Evolutionary conservation across 176 grass and related monocot species (phyloP), one percentile per base, ranked within the genome.

Genomic region (Eragrostis curvula): DNA sequence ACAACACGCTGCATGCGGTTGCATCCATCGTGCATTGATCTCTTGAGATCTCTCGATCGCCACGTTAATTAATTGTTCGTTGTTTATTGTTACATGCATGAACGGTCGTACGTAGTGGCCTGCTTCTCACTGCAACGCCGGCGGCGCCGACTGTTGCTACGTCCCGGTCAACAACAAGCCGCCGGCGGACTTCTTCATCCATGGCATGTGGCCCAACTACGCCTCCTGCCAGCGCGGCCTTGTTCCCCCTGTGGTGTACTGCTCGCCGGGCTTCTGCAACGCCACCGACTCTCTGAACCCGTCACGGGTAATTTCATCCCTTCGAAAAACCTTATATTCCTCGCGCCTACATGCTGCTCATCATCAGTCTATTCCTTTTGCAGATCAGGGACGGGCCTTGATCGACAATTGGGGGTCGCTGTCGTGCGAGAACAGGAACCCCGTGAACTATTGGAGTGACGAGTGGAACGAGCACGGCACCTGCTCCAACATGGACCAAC

Each of bases 401-500:
- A 23, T 0, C 24, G 0, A 1, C 23, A 61, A 61, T 11, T 27
- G 23, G 58, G 8, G 2, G 0, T 61, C 58, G 23, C 58, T 27
- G 58, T 61, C 58, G 58, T 27, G 58, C 58, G 24, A 13, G 10
- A 6, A 13, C 58, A 27, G 10, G 58, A 12, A 12, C 58, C 3
- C 23, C 58, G 6, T 13, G 3, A 23, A 11, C 23, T 28, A 27
- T 9, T 61, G 24, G 58, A 27, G 10, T 13, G 23, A 25, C 10
- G n/a, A 12, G 23, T 25, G 58, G 23, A 61, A 1, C 10, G 0
- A 27, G 58, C 58, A 61, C 3, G 58, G 58, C 23, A 61, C 24
- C 58, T 61, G 58, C 58, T 61, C 58, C 23, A 61, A 28, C 24
- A 61, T 61, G 58, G 58, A 61, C 58, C 58, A 61, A 7, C 58